These are phyloP conservation scores for Pholiota conissans DNA, from an alignment of 768 basidiomycete species.

Conservation along the genomic window DNA sequence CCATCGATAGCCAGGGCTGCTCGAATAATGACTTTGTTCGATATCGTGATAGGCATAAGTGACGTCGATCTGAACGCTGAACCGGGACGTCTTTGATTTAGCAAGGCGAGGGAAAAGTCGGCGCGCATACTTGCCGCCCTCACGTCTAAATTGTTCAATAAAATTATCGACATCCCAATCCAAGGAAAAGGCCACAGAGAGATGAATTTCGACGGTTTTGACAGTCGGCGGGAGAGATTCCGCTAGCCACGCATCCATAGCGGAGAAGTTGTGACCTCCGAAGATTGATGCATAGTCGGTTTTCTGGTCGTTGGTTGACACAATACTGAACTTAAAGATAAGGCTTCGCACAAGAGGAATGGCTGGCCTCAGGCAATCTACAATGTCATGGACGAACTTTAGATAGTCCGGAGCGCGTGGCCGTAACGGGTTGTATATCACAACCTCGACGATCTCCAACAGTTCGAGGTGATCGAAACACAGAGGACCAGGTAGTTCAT, in stretches of 20 bases:
- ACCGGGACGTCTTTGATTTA: neutral
- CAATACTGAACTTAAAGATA: neutral
- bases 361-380: neutral
- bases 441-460: neutral
- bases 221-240: neutral
- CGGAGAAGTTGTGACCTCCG: neutral
- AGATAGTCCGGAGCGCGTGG: neutral
- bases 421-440: neutral
- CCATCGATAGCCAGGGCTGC: neutral
- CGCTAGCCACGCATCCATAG: neutral
- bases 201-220: neutral
- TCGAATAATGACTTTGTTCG: neutral
- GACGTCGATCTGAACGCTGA: neutral
- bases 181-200: neutral
- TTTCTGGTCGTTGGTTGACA: neutral
- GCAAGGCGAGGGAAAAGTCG: neutral
- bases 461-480: neutral
- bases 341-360: neutral
- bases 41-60: neutral
- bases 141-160: neutral
- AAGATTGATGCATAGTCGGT: neutral
- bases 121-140: neutral
- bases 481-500: neutral
- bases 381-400: neutral
- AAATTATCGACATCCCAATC: neutral